phyloP scores from a whole-genome alignment of 345 rosid genomes.

The Syzygium jambos region DNA sequence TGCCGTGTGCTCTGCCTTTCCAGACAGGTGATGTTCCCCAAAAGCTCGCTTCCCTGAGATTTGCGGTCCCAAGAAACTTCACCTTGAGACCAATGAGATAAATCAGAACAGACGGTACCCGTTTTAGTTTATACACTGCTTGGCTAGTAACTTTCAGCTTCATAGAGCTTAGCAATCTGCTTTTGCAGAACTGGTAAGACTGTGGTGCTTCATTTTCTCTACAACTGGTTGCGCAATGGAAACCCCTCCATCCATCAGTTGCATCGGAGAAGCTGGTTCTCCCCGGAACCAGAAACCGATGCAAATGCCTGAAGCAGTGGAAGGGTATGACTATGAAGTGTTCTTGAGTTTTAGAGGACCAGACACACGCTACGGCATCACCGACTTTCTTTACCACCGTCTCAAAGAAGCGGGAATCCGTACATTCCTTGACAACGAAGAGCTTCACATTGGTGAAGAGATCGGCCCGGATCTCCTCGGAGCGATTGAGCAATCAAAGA shows the following conservation, averaged over 20 bases:
- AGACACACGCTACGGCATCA: background rate
- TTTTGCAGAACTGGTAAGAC: background rate
- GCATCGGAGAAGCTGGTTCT: too few species aligned
- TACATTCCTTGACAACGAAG: background rate
- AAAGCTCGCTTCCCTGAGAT: too few species aligned
- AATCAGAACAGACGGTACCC: too few species aligned
- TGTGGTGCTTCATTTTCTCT: background rate
- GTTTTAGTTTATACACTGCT: background rate
- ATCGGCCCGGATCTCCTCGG: background rate
- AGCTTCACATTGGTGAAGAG: background rate
- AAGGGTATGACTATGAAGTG: background rate
- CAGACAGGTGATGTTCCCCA: too few species aligned
- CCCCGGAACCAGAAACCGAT: too few species aligned
- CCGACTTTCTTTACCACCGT: background rate
- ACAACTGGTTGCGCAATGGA: background rate
- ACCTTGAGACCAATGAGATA: too few species aligned
- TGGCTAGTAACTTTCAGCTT: background rate
- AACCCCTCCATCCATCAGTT: too few species aligned
- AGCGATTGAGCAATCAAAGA: slow-evolving; percentile 1
- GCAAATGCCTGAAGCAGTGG: background rate
- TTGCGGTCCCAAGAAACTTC: too few species aligned
- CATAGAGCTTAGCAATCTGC: background rate
- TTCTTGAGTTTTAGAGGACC: background rate
- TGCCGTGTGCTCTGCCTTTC: too few species aligned
- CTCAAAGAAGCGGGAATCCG: background rate